Conservation (phyloP, 208 protist species). For the Leishmania braziliensis region DNA sequence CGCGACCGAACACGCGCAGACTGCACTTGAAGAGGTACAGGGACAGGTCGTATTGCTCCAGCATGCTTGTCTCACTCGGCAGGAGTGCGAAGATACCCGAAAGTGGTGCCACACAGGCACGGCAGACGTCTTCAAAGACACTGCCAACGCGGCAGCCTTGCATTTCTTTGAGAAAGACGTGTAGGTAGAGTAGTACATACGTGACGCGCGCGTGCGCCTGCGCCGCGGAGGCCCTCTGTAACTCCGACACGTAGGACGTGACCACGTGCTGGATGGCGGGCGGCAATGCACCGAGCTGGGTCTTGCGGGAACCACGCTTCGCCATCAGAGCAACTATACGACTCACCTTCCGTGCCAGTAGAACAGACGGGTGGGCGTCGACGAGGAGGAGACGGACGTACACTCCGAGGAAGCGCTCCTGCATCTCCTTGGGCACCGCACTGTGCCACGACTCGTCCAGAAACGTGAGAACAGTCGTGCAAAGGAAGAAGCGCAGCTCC, state of each 20-base stretch:
- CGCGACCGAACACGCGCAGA: conserved; percentile 70
- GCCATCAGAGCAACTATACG: conserved; percentile 66
- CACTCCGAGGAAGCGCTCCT: conserved; percentile 37
- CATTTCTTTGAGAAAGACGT: conserved; percentile 75
- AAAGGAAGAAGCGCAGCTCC: conserved; percentile 73
- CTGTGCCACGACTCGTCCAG: conserved; percentile 70
- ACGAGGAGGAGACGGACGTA: conserved; percentile 50
- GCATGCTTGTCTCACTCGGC: conserved; percentile 13
- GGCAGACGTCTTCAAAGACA: conserved; percentile 56
- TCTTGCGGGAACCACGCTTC: conserved; percentile 30
- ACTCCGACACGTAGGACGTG: conserved; percentile 30
- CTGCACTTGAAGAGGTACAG: conserved; percentile 79
- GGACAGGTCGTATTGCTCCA: conserved; percentile 42
- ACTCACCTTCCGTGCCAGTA: conserved; percentile 65
- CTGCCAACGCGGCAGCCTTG: conserved; percentile 47
- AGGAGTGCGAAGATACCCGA: conserved; percentile 49
- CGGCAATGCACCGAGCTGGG: conserved; percentile 40
- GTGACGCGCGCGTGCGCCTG: conserved; percentile 15
- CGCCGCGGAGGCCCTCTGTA: conserved; percentile 6
- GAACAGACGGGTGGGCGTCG: conserved; percentile 26
- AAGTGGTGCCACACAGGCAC: conserved; percentile 44
- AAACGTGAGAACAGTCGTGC: conserved; percentile 61
- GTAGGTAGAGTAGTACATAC: conserved; percentile 58
- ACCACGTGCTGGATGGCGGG: conserved; percentile 37
- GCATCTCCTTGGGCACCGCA: conserved; percentile 31